Percentiles rank a stretch among this genome's conserved stretches.
phyloP scores from a whole-genome alignment of 257 asterid species.

The Ballota nigra region DNA sequence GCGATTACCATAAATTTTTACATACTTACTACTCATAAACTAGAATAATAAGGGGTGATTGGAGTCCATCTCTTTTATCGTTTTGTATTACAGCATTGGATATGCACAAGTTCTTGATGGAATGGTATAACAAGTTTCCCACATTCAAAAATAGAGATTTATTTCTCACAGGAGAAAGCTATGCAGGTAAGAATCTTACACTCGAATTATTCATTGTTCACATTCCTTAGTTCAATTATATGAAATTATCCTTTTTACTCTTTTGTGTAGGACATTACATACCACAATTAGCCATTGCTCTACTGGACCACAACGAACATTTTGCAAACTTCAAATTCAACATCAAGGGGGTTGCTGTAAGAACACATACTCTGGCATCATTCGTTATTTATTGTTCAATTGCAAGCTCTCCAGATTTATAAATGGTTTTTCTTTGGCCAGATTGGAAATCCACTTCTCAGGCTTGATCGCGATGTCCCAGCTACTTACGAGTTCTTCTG shows the following conservation, averaged over 20 bases:
- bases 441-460: constrained; percentile 97
- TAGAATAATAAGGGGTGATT: neutral
- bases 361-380: constrained; percentile 22
- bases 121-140: constrained; percentile 88
- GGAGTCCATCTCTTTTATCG: constrained; percentile 11
- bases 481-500: constrained; percentile 79
- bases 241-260: neutral
- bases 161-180: constrained; percentile 94
- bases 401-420: neutral
- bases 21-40: neutral
- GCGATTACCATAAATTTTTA: too few relatives aligned
- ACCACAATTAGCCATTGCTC: constrained; percentile 80
- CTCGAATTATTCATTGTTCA: neutral
- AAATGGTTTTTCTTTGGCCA: constrained; percentile 29
- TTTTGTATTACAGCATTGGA: constrained; percentile 65
- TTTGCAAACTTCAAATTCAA: constrained; percentile 71
- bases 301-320: constrained; percentile 68
- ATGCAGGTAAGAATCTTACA: constrained; percentile 60
- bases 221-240: neutral
- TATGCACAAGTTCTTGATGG: constrained; percentile 68
- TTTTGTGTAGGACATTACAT: constrained; percentile 73
- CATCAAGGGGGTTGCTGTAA: constrained; percentile 86
- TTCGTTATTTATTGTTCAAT: neutral
- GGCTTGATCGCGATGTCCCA: constrained; percentile 81
- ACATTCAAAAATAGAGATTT: constrained; percentile 62